A percentile compares a stretch with the other conserved stretches of the same genome.
Conservation (phyloP, 2,329 filamentous ascomycete genomes). For the Phyllosticta citribraziliensis region DNA sequence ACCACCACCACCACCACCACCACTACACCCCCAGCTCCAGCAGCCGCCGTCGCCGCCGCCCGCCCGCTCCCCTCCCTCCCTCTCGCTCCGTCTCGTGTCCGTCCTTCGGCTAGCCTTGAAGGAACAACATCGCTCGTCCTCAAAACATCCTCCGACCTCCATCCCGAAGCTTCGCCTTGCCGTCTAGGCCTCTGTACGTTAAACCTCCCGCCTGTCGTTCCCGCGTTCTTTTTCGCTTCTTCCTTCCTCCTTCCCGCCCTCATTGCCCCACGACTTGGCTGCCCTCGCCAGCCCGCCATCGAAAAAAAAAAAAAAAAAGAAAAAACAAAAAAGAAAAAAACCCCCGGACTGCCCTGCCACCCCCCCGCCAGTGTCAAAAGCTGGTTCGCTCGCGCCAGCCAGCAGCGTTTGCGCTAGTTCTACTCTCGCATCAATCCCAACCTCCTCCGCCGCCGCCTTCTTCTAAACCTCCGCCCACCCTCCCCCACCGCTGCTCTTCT, state of each 20-base stretch:
- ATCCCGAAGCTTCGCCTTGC: neutral
- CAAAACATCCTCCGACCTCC: neutral
- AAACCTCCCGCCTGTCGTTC: neutral
- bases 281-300: neutral
- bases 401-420: slow-evolving; percentile 20
- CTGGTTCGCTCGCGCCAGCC: slow-evolving; percentile 18
- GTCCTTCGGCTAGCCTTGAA: neutral
- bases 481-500: slow-evolving; percentile 25
- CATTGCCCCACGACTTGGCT: neutral
- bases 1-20: neutral
- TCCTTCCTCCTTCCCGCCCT: neutral
- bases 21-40: neutral
- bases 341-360: neutral
- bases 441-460: slow-evolving; percentile 25
- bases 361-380: slow-evolving; percentile 17
- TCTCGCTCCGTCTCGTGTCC: neutral
- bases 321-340: neutral
- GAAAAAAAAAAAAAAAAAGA: too few species aligned
- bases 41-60: too few species aligned
- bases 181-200: neutral
- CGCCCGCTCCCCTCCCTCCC: neutral
- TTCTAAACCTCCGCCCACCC: slow-evolving; percentile 15
- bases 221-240: neutral
- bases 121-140: neutral
- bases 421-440: slow-evolving; percentile 28